Conservation (phyloP, 176 grass and related monocot genomes). For the Areca catechu region DNA sequence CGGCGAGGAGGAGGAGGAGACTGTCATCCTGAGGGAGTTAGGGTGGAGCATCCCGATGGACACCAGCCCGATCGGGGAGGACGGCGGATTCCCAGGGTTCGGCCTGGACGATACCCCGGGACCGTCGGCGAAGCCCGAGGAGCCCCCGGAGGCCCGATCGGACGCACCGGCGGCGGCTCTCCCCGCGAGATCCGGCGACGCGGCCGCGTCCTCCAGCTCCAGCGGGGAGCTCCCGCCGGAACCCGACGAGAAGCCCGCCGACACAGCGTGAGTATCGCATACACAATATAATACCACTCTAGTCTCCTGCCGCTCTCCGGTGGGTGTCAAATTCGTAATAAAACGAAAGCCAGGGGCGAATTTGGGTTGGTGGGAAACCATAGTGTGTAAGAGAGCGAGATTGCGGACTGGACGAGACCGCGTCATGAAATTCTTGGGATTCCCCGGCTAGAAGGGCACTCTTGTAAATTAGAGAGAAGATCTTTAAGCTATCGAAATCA, state of each 20-base stretch:
- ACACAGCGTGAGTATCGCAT: conserved; percentile 67
- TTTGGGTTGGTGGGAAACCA: not conserved
- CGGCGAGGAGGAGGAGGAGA: not conserved
- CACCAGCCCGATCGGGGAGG: not conserved
- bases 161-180: conserved; percentile 19
- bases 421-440: too few relatives aligned
- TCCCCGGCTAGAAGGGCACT: conserved; percentile 32
- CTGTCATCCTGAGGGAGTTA: not conserved
- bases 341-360: conserved; percentile 1
- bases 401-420: conserved; percentile 1
- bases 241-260: conserved; percentile 14
- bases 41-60: conserved; percentile 2
- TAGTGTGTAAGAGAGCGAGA: not conserved
- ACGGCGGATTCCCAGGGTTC: not conserved
- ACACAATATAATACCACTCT: not conserved
- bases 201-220: conserved; percentile 44
- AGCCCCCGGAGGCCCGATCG: conserved; percentile 21
- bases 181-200: conserved; percentile 20
- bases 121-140: conserved; percentile 8
- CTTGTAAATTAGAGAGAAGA: conserved; percentile 14
- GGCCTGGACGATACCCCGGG: conserved; percentile 5
- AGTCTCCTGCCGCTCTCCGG: not conserved
- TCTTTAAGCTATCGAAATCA: not conserved
- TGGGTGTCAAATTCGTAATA: conserved; percentile 25
- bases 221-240: conserved; percentile 7